These are phyloP conservation scores for Diaporthe citri DNA, from an alignment of 2,329 filamentous ascomycete genomes.

Conservation along the genomic window DNA sequence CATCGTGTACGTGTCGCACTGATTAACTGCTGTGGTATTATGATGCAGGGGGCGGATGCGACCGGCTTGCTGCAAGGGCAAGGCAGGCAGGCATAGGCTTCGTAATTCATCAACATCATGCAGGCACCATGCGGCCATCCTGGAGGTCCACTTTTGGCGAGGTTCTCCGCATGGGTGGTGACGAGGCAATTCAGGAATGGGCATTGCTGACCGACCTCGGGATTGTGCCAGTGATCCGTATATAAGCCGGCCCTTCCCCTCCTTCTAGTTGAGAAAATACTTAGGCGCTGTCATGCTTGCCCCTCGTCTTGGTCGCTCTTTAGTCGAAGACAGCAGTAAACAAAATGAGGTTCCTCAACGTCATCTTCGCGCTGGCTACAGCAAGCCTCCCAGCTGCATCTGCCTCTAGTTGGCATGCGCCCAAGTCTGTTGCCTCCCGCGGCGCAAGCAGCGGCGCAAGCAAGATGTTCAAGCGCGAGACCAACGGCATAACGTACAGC, in stretches of 20 bases:
- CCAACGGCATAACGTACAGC: slow-evolving; percentile 29
- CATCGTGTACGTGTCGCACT: no score
- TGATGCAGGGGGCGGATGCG: not conserved
- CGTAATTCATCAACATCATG: not conserved
- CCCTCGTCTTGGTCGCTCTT: no score
- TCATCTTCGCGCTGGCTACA: not conserved
- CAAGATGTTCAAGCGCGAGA: slow-evolving; percentile 31
- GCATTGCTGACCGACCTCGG: not conserved
- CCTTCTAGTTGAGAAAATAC: not conserved
- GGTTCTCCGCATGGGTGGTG: slow-evolving; percentile 9
- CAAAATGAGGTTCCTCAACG: slow-evolving; percentile 17
- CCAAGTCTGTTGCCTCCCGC: not conserved
- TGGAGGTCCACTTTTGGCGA: not conserved
- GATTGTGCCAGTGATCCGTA: not conserved
- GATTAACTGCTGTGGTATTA: not conserved
- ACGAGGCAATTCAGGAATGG: not conserved
- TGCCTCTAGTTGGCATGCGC: slow-evolving; percentile 3
- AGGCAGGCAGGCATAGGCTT: not conserved
- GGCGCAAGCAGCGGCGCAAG: not conserved
- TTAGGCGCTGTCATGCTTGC: not conserved
- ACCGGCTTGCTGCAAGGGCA: not conserved
- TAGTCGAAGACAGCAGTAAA: not conserved
- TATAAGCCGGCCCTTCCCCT: not conserved
- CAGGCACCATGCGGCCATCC: not conserved
- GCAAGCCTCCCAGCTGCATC: not conserved